Evolutionary conservation across 768 basidiomycete species (phyloP).

Genomic region (Chalciporus pseudorubinellus): DNA sequence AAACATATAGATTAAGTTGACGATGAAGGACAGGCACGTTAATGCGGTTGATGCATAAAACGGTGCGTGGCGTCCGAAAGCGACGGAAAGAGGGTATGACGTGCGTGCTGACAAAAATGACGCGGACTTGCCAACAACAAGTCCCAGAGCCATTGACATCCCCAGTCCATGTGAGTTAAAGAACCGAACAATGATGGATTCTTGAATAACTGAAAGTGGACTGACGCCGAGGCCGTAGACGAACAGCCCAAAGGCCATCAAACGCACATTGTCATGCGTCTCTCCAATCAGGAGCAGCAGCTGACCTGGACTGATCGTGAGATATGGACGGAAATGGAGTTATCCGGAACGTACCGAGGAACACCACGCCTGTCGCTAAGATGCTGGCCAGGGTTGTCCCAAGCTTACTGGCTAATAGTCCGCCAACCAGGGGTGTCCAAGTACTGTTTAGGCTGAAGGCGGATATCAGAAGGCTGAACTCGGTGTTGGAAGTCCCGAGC

Average conservation of each 20-base stretch:
- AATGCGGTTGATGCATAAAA: constrained; percentile 69
- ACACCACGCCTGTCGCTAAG: constrained; percentile 70
- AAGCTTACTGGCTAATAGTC: constrained; percentile 63
- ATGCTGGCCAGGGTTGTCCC: constrained; percentile 74
- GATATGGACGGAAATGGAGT: background rate
- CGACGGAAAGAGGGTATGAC: constrained; percentile 71
- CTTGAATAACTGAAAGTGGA: constrained; percentile 80
- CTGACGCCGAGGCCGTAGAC: constrained; percentile 78
- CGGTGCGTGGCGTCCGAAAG: constrained; percentile 66
- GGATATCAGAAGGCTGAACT: constrained; percentile 75
- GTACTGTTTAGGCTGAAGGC: constrained; percentile 74
- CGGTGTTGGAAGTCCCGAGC: constrained; percentile 70
- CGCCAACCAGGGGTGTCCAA: constrained; percentile 78
- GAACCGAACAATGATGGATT: constrained; percentile 81
- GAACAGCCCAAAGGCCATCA: constrained; percentile 76
- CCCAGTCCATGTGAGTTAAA: constrained; percentile 76
- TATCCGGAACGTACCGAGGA: constrained; percentile 44
- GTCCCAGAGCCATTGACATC: constrained; percentile 76
- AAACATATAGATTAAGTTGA: constrained; percentile 67
- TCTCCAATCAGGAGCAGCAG: constrained; percentile 66
- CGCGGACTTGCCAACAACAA: constrained; percentile 76
- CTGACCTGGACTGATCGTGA: constrained; percentile 47
- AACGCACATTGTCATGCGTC: constrained; percentile 52
- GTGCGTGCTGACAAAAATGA: constrained; percentile 75
- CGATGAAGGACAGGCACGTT: constrained; percentile 60